Evolutionary conservation across 768 basidiomycete species (phyloP).

Genomic region (Xerocomellus amylosporus): DNA sequence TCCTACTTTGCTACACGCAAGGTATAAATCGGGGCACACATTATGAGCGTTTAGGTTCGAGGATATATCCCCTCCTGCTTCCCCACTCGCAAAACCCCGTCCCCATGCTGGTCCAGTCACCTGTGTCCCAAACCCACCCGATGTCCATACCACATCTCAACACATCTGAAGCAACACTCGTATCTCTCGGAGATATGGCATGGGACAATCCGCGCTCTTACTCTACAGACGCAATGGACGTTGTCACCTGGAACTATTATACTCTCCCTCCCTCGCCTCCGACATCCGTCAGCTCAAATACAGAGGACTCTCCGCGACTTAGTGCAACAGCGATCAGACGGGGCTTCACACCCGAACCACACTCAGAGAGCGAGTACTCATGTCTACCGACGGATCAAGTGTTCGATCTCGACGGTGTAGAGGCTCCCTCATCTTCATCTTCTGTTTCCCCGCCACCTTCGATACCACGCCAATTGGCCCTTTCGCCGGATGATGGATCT

Average conservation of each 20-base stretch:
- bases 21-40: slow-evolving; percentile 31
- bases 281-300: slow-evolving; percentile 42
- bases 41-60: slow-evolving; percentile 20
- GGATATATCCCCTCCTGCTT: slow-evolving; percentile 18
- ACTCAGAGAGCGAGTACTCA: slow-evolving; percentile 44
- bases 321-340: slow-evolving; percentile 50
- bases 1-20: slow-evolving; percentile 28
- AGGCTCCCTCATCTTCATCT: slow-evolving; percentile 34
- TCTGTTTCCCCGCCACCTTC: slow-evolving; percentile 31
- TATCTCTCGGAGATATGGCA: slow-evolving; percentile 43
- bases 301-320: slow-evolving; percentile 46
- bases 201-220: slow-evolving; percentile 48
- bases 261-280: slow-evolving; percentile 49
- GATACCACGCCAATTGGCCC: slow-evolving; percentile 32
- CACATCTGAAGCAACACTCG: slow-evolving; percentile 54
- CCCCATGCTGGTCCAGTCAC: slow-evolving; percentile 12
- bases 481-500: slow-evolving; percentile 33
- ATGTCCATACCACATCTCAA: slow-evolving; percentile 58
- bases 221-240: slow-evolving; percentile 35
- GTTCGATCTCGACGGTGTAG: slow-evolving; percentile 50
- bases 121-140: slow-evolving; percentile 29
- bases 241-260: slow-evolving; percentile 49
- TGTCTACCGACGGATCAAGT: slow-evolving; percentile 72
- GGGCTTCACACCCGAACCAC: slow-evolving; percentile 44
- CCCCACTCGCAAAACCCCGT: slow-evolving; percentile 9